Base-by-base conservation (phyloP, 768 basidiomycete genomes). In the Amanita fuliginea region DNA sequence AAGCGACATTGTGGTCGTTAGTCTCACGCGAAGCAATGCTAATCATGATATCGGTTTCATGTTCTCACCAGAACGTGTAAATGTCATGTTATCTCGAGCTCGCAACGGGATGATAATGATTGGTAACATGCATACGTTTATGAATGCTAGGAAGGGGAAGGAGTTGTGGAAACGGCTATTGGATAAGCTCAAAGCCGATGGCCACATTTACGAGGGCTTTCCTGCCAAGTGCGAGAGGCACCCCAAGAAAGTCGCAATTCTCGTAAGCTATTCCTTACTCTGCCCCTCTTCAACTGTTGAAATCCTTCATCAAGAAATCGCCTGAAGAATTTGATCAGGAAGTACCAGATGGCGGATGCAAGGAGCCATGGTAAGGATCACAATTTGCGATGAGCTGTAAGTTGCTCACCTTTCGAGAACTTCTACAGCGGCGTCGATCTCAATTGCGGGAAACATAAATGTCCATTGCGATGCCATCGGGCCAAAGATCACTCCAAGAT, bases 81-180 rank as follows among this genome's bases (percentile, higher is more conserved):
- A 83, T 47, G 83, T 86, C 6, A 66, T 86, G 0, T 65, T 86
- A 13, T 86, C 83, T 3, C 76, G 84, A 11, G 80, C 83, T 11
- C 74, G 83, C 0, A 64, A 84, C 56, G 79, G 72, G 0, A 63
- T 83, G 14, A 78, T 86, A 47, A 69, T 86, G 60, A 70, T 86
- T 10, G 83, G 84, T 0, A 83, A 85, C 51, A 63, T 73, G 0
- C 53, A 69, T 5, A 86, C 83, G 0, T 86, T 84, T 63, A 58
- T 61, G 42, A 61, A 67, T 1, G 67, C 81, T 6, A 69, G 69
- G 10, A 73, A 75, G 39, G 81, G 76, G 1, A 62, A 63, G 8
- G 67, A 71, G 0, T 32, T 82, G 0, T 86, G 83, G 82, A 57
- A 39, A 0, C 60, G 61, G 6, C 66, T 84, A 5, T 70, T 85